A percentile compares a stretch with the other conserved stretches of the same genome.
phyloP scores from a whole-genome alignment of 129 eudicot genomes.

The Sambucus nigra region DNA sequence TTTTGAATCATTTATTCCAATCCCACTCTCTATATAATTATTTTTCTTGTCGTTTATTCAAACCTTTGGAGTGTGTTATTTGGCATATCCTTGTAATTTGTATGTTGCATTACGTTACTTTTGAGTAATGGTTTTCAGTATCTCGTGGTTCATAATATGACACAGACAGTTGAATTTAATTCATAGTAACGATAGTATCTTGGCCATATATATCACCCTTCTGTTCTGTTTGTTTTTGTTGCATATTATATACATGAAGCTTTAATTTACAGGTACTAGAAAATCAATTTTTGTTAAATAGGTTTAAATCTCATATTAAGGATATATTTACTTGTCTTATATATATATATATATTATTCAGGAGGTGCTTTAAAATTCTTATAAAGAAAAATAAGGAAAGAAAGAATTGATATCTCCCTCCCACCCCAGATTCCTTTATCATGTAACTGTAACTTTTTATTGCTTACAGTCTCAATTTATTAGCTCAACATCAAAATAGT shows the following conservation, averaged over 20 bases:
- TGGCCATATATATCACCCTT: conserved; percentile 1
- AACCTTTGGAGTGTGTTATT: neutral
- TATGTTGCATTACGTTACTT: neutral
- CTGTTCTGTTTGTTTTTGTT: neutral
- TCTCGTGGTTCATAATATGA: neutral
- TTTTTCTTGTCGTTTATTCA: neutral
- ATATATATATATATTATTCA: too few relatives aligned
- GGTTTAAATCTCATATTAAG: neutral
- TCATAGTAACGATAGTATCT: neutral
- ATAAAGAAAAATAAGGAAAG: too few relatives aligned
- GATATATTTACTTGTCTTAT: too few relatives aligned
- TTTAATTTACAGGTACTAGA: neutral
- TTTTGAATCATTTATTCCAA: too few relatives aligned
- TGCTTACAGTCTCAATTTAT: too few relatives aligned
- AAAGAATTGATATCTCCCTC: too few relatives aligned
- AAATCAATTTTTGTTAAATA: neutral
- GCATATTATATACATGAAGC: neutral
- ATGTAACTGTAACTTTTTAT: too few relatives aligned
- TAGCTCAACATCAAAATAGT: too few relatives aligned
- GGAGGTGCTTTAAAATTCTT: neutral
- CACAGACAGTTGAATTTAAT: neutral
- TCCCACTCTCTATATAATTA: neutral
- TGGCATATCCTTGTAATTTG: neutral
- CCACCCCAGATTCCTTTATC: too few relatives aligned
- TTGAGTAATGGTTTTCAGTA: neutral